Percentiles rank a stretch among this genome's conserved stretches.
Conservation (phyloP, 352 stramenopile species). For the Phytophthora europaea region DNA sequence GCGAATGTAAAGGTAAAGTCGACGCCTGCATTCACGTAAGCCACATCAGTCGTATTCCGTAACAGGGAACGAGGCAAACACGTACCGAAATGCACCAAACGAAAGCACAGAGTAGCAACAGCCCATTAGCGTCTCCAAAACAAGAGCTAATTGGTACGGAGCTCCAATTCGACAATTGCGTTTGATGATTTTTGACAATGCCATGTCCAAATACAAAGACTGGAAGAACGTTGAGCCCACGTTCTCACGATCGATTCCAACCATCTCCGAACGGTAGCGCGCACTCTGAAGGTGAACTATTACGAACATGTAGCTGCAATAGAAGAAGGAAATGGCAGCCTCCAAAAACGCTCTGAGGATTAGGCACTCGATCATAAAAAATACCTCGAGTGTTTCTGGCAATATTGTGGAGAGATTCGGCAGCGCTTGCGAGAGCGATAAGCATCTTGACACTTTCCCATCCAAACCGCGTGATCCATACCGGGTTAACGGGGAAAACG, state of each 20-base stretch:
- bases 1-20: neutral
- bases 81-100: neutral
- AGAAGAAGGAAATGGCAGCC: slow-evolving; percentile 38
- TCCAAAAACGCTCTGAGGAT: slow-evolving; percentile 42
- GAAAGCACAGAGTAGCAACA: neutral
- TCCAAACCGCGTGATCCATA: neutral
- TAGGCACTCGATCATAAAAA: slow-evolving; percentile 44
- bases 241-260: slow-evolving; percentile 5
- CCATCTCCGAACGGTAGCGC: slow-evolving; percentile 37
- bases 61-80: neutral
- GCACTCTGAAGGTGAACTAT: slow-evolving; percentile 26
- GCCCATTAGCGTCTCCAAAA: slow-evolving; percentile 29
- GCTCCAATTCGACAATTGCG: slow-evolving; percentile 12
- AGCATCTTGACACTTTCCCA: neutral
- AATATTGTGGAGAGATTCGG: neutral
- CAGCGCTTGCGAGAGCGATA: neutral
- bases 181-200: slow-evolving; percentile 8
- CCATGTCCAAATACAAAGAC: slow-evolving; percentile 24
- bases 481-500: neutral
- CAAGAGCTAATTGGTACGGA: slow-evolving; percentile 30
- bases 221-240: neutral
- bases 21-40: neutral
- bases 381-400: slow-evolving; percentile 3
- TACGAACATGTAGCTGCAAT: slow-evolving; percentile 22
- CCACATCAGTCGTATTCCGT: neutral